These are phyloP conservation scores for Chlorella variabilis DNA, from an alignment of 163 green algal species.

Conservation along the genomic window DNA sequence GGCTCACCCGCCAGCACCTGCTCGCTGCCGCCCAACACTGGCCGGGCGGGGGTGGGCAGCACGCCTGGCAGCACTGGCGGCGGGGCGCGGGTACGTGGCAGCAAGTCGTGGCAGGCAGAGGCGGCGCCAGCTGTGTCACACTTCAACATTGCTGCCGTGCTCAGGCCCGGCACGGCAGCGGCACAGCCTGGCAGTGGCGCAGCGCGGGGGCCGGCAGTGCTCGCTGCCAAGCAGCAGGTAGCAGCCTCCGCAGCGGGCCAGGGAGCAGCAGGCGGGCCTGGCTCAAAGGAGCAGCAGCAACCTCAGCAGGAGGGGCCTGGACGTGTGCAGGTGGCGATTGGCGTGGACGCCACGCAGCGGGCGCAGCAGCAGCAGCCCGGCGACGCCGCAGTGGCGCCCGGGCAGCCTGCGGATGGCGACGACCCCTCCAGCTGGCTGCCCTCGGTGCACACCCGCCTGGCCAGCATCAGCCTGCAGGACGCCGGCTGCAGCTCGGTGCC, in stretches of 20 bases:
- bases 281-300: background rate
- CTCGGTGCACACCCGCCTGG: background rate
- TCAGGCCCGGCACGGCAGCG: background rate
- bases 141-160: conserved; percentile 39
- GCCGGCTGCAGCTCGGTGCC: conserved; percentile 2
- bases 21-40: background rate
- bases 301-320: background rate
- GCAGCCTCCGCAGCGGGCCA: background rate
- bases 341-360: conserved; percentile 3
- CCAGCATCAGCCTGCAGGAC: background rate
- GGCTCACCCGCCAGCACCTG: conserved; percentile 20
- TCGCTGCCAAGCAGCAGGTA: background rate
- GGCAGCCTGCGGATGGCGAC: background rate
- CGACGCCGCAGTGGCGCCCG: background rate
- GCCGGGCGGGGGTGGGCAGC: background rate
- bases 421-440: background rate
- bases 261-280: too few relatives aligned
- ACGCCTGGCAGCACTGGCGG: background rate
- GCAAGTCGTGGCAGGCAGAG: conserved; percentile 10
- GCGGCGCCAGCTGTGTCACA: background rate
- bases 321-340: background rate
- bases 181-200: background rate
- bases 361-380: background rate
- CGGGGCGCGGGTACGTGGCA: background rate
- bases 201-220: background rate